Base-by-base conservation (phyloP, 495 filamentous ascomycete species). In the Acidiella bohemica region DNA sequence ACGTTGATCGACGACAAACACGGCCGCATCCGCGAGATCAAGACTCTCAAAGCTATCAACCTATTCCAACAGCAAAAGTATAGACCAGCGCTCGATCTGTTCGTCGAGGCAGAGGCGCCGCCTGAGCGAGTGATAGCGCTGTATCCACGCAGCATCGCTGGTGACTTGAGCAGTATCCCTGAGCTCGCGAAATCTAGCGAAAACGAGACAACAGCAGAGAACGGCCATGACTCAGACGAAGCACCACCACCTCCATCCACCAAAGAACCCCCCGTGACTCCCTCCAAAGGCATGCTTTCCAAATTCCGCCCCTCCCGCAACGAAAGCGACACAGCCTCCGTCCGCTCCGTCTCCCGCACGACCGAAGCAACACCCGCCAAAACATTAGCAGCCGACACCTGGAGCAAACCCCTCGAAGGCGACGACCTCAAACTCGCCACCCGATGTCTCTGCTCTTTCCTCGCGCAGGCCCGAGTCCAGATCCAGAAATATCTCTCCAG, bases 41-140 rank as follows among this genome's bases (percentile, higher is more conserved):
- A 85, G 62, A 85, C 93, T 60, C 68, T 80, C 42, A 96, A 99
- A 53, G 90, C 90, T 0, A 81, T 93, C 55, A 59, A 67, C 10
- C 61, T 95, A 9, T 99, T 99, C 51, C 72, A 75, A 38, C 62
- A 80, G 42, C 76, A 72, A 44, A 90, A 83, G 57, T 99, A 87
- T 51, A 71, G 78, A 24, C 79, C 92, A n/a, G 79, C 86, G 5
- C 64, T 99, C 56, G 86, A 93, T 45, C 63, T 96, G 11, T 96
- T 96, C 60, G 82, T 81, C 6, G 78, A 87, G 17, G 80, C 94
- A 2, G 73, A 81, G 34, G 87, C 90, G 0, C 81, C 92, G 7
- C 88, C 90, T 1, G 83, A 92, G 58, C 71, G 80, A 42, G 88
- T 95, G 1, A 80, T 99, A 45, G 73, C 71, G 36, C 60, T 96